Base-by-base conservation (phyloP, 225 moss, liverwort and hornwort genomes). In the Anthoceros angustus region DNA sequence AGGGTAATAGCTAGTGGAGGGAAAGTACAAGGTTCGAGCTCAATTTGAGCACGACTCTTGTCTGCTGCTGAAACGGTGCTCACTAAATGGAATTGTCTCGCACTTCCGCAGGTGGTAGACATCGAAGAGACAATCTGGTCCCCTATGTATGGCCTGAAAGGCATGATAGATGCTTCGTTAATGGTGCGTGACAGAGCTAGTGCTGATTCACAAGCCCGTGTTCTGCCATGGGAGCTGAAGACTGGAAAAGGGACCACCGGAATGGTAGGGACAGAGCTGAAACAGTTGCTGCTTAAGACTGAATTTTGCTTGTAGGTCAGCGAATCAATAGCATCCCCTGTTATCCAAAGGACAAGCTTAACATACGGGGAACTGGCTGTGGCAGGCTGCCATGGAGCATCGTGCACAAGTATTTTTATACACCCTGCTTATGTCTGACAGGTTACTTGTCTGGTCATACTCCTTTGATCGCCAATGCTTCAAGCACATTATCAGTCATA, bases 111-210 rank as follows among this genome's bases (percentile, higher is more conserved):
- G 82, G 72, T 79, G 61, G 42, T 74, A 64, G 82, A 82, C 63
- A 82, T 82, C 65, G 82, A 82, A 62, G 82, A 82, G 72, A 82
- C 68, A 74, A 64, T 82, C 20, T 82, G 82, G 82, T 79, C 82
- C 18, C 82, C 82, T 39, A 82, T 78, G 20, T 79, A 82, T 65
- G 82, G 82, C 24, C 67, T 82, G 42, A 82, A 82, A 69, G 82
- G 82, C 38, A 72, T 78, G 76, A 75, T 79, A 49, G 82, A 82
- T 64, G 79, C 79, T 38, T 79, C 82, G 11, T 61, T 82, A 25
- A 40, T 3, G 21, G 75, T 73, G 15, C 78, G 71, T 69, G 65
- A 75, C 66, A 71, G 67, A 23, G 71, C 67, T 63, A 73, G 14
- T 14, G 63, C 68, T 0, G 73, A 50, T 16, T 66, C 16, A 25